Conservation (phyloP, 371 early-diverging fungal species). For the Zychaea mexicana region DNA sequence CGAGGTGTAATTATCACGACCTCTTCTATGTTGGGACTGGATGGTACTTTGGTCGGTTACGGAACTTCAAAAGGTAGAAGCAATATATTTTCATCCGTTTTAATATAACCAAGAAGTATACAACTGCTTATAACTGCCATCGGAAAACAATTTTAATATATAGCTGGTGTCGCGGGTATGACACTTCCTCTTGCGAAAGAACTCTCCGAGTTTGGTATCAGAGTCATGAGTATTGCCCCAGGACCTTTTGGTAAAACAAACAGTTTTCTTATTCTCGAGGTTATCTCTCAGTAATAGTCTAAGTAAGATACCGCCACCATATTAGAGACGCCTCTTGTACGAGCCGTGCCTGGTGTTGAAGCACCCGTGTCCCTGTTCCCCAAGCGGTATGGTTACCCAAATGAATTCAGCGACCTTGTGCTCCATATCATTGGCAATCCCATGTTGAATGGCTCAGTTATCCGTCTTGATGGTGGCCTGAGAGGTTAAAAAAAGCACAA, state of each 20-base stretch:
- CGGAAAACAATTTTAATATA: background rate
- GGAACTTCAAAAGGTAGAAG: constrained; percentile 63
- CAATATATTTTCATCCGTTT: background rate
- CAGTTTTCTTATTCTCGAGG: background rate
- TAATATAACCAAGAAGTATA: background rate
- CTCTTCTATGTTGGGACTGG: constrained; percentile 56
- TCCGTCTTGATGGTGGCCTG: constrained; percentile 63
- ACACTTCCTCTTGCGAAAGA: constrained; percentile 66
- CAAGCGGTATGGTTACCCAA: constrained; percentile 44
- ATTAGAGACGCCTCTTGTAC: constrained; percentile 41
- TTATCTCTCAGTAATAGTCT: background rate
- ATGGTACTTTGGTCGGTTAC: constrained; percentile 52
- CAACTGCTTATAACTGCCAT: background rate
- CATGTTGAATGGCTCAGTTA: constrained; percentile 62
- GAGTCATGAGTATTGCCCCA: constrained; percentile 63
- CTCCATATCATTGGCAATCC: constrained; percentile 50
- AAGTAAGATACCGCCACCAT: background rate
- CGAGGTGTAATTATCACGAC: constrained; percentile 61
- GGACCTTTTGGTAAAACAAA: constrained; percentile 52
- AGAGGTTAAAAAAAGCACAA: constrained; percentile 9
- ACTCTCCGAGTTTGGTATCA: constrained; percentile 52
- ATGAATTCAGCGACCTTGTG: constrained; percentile 59
- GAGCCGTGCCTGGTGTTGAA: background rate
- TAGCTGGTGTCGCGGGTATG: constrained; percentile 58
- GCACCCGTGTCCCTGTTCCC: constrained; percentile 40